phyloP scores from a whole-genome alignment of 2,329 filamentous ascomycete species.

The Cladosporium colombiae region DNA sequence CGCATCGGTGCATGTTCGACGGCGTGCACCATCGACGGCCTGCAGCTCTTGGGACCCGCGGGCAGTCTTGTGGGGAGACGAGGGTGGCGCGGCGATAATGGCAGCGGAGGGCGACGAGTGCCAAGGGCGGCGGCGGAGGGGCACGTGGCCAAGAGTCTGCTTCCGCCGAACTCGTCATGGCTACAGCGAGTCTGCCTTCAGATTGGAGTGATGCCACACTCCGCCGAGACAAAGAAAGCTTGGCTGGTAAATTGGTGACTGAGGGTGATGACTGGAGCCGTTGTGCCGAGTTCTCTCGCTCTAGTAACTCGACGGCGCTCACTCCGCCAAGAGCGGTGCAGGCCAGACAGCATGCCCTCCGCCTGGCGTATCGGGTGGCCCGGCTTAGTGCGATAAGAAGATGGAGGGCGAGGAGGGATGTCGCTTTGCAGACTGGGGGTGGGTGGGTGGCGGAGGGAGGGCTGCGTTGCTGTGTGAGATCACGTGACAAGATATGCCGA shows the following conservation, averaged over 20 bases:
- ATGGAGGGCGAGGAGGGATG: conserved; percentile 7
- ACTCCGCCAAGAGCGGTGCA: conserved; percentile 16
- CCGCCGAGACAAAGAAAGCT: conserved; percentile 16
- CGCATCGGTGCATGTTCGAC: conserved; percentile 17
- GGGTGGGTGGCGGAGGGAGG: neutral
- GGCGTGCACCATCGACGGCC: conserved; percentile 3
- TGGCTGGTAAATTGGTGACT: too few relatives aligned
- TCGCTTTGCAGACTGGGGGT: neutral
- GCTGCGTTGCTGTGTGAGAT: too few relatives aligned
- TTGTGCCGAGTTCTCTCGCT: conserved; percentile 7
- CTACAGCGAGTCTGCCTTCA: neutral
- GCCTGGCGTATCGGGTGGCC: neutral
- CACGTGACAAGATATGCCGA: neutral
- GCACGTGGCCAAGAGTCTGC: conserved; percentile 20
- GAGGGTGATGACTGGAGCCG: conserved; percentile 7
- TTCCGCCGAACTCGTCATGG: conserved; percentile 13
- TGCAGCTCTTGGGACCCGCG: conserved; percentile 17
- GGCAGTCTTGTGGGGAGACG: conserved; percentile 8
- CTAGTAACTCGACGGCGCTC: neutral
- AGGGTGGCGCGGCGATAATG: conserved; percentile 20
- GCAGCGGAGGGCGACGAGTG: conserved; percentile 12
- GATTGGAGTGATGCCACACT: neutral
- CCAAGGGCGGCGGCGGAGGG: conserved; percentile 18
- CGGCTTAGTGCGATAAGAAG: conserved; percentile 11
- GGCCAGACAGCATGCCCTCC: conserved; percentile 5